Conservation (phyloP, 2,329 filamentous ascomycete species). For the Ophiostoma ulmi region DNA sequence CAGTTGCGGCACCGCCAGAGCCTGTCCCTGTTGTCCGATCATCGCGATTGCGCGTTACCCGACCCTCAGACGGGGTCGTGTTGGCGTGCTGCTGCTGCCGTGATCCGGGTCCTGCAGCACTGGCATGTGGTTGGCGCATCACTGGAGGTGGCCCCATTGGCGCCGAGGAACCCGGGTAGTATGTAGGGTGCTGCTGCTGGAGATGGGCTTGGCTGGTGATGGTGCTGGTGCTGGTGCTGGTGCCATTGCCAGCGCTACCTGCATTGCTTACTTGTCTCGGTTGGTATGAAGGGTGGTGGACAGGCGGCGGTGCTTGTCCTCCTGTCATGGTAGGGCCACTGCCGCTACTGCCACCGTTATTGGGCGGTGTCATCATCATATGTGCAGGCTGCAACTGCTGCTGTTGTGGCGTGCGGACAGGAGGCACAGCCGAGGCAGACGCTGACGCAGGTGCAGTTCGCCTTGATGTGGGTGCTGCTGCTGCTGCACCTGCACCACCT, state of each 20-base stretch:
- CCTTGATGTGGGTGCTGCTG: neutral
- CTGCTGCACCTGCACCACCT: neutral
- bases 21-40: slow-evolving; percentile 32
- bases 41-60: slow-evolving; percentile 32
- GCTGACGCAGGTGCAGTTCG: neutral
- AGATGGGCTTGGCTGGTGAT: slow-evolving; percentile 16
- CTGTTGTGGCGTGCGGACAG: slow-evolving; percentile 19
- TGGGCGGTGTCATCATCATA: slow-evolving; percentile 24
- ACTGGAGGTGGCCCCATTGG: slow-evolving; percentile 24
- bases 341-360: neutral
- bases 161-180: slow-evolving; percentile 23
- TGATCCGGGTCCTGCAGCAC: slow-evolving; percentile 1
- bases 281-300: slow-evolving; percentile 13
- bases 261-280: neutral
- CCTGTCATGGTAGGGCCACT: neutral
- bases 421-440: neutral
- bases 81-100: slow-evolving; percentile 18
- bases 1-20: slow-evolving; percentile 18
- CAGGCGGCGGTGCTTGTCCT: slow-evolving; percentile 5
- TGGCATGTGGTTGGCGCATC: slow-evolving; percentile 15
- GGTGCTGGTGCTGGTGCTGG: slow-evolving; percentile 6
- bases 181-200: slow-evolving; percentile 18
- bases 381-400: slow-evolving; percentile 15
- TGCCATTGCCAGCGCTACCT: neutral
- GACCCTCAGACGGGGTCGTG: slow-evolving; percentile 30